phyloP scores from a whole-genome alignment of 2,329 filamentous ascomycete genomes.

The Talaromyces rugulosus region DNA sequence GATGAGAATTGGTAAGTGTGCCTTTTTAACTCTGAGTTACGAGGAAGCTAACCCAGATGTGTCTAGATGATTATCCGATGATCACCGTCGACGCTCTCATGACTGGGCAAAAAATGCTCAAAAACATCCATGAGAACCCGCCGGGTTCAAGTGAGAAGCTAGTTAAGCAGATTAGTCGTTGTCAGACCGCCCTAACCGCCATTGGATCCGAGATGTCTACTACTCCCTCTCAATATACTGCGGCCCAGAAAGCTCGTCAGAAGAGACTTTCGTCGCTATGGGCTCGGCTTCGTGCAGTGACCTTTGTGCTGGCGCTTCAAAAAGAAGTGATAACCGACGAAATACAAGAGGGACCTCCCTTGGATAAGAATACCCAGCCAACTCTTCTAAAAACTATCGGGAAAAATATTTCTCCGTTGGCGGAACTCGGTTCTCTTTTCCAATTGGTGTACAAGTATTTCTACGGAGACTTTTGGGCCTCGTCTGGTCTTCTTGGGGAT shows the following conservation, averaged over 20 bases:
- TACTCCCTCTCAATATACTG: background rate
- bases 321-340: slow-evolving; percentile 1
- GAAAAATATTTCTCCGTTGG: background rate
- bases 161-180: background rate
- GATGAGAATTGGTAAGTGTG: background rate
- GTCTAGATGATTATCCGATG: background rate
- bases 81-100: background rate
- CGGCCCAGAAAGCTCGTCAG: background rate
- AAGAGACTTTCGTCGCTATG: slow-evolving; percentile 7
- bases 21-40: background rate
- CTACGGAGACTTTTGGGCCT: background rate
- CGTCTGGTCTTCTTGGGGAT: background rate
- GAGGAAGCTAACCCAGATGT: background rate
- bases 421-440: background rate
- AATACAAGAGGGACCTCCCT: background rate
- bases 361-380: background rate
- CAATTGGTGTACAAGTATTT: background rate
- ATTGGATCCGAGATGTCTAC: background rate
- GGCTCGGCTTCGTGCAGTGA: slow-evolving; percentile 6
- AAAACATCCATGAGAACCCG: background rate
- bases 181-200: background rate
- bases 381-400: background rate
- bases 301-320: slow-evolving; percentile 6
- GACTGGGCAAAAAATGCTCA: background rate
- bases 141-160: background rate